These are phyloP conservation scores for Vairimorpha necatrix DNA, from an alignment of 371 early-diverging fungal species.

Conservation along the genomic window DNA sequence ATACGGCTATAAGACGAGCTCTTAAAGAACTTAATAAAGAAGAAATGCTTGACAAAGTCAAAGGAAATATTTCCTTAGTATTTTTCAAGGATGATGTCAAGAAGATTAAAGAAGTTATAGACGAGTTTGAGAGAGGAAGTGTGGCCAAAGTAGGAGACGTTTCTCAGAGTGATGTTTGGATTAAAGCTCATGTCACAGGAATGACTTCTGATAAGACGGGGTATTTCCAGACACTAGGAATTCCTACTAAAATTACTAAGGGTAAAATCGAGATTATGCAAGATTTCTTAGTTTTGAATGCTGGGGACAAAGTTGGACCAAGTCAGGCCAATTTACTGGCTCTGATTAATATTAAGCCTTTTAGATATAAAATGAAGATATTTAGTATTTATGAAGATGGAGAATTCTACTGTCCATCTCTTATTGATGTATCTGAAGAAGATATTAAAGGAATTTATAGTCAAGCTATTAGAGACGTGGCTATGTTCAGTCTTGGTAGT, in stretches of 20 bases:
- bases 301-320: slow-evolving; percentile 87
- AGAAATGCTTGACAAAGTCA: slow-evolving; percentile 70
- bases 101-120: slow-evolving; percentile 80
- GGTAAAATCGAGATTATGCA: slow-evolving; percentile 98
- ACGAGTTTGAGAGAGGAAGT: slow-evolving; percentile 85
- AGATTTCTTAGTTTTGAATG: slow-evolving; percentile 81
- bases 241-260: slow-evolving; percentile 99
- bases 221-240: slow-evolving; percentile 99
- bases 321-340: slow-evolving; percentile 95
- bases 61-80: slow-evolving; percentile 94
- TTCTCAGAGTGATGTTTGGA: slow-evolving; percentile 85
- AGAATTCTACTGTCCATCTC: slow-evolving; percentile 75
- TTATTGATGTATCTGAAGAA: slow-evolving; percentile 84
- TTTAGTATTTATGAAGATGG: slow-evolving; percentile 85
- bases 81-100: slow-evolving; percentile 93
- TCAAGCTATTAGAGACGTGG: slow-evolving; percentile 75
- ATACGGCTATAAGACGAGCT: slow-evolving; percentile 97
- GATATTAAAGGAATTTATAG: slow-evolving; percentile 73
- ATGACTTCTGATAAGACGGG: slow-evolving; percentile 99
- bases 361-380: slow-evolving; percentile 95
- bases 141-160: slow-evolving; percentile 94
- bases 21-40: slow-evolving; percentile 77
- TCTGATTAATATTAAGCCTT: slow-evolving; percentile 98
- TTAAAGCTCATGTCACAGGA: slow-evolving; percentile 96
- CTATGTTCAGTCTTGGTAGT: slow-evolving; percentile 83